Evolutionary conservation across 2,329 filamentous ascomycete genomes (phyloP), one percentile per base, ranked within the genome.

Genomic region (Cercospora zeina): DNA sequence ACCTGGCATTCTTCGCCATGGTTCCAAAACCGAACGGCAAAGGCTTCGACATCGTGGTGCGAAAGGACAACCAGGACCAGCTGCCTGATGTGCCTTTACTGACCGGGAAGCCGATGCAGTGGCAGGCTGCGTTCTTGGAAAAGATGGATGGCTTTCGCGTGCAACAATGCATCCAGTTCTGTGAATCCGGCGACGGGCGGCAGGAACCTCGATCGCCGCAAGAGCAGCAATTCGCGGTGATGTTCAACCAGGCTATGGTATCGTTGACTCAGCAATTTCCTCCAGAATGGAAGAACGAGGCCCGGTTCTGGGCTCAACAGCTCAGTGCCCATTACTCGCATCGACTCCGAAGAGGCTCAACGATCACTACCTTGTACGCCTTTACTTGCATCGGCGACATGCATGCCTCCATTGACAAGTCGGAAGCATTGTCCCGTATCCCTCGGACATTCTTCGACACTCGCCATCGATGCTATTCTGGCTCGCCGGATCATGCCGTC

Each of bases 361-460:
- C 72, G 10, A 70, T 74, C 14, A 75, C 77, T 13, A 78, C 73
- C 3, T 62, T 80, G 1, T 79, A 77, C 59, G 73, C 78, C 4
- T 81, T 82, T 67, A 80, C 77, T 4, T 67, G 69, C 47, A 71
- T 73, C 39, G 71, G 68, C 19, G 71, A 74, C 58, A 67, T 74
- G 68, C 72, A 74, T 59, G 67, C 69, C 9, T 69, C 68, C 10
- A 64, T 70, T 45, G 70, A 70, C 19, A 56, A 63, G 11, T 70
- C 39, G 51, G 72, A 65, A 66, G 55, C 62, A 9, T 67, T 74
- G n/a, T 66, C 67, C 7, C 74, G 75, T 14, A 74, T 77, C 0
- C 78, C 79, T 0, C 66, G 79, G 13, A 77, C 75, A 10, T 80
- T 82, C 71, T 80, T 81, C 72, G 76, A 67, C 27, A 73, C 75